Percentiles rank a stretch among this genome's conserved stretches.
phyloP scores from a whole-genome alignment of 1,139 yeast species.

The Kodamaea alishanica region DNA sequence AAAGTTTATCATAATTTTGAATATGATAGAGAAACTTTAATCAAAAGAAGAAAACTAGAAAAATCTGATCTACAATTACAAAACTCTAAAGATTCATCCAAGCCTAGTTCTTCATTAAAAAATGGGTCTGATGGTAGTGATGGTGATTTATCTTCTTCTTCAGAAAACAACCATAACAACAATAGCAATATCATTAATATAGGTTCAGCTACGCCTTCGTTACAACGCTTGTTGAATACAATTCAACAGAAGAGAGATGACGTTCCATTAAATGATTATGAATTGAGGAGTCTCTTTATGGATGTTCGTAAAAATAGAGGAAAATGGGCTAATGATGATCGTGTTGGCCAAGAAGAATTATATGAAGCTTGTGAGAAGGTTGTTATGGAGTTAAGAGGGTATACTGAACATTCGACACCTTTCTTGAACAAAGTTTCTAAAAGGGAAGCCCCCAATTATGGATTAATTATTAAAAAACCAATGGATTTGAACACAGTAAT shows the following conservation, averaged over 20 bases:
- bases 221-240: constrained; percentile 73
- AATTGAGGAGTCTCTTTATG: constrained; percentile 76
- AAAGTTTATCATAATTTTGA: constrained; percentile 83
- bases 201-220: constrained; percentile 70
- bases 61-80: constrained; percentile 75
- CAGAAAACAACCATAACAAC: constrained; percentile 7
- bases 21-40: constrained; percentile 71
- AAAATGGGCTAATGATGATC: constrained; percentile 94
- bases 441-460: constrained; percentile 96
- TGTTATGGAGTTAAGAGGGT: constrained; percentile 81
- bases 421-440: constrained; percentile 91
- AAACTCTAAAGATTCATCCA: constrained; percentile 15
- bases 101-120: constrained; percentile 5
- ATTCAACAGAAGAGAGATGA: constrained; percentile 78
- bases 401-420: constrained; percentile 95
- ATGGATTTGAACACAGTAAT: constrained; percentile 96
- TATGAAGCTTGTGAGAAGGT: constrained; percentile 98
- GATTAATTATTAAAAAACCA: constrained; percentile 82
- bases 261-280: constrained; percentile 75
- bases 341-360: constrained; percentile 94
- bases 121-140: constrained; percentile 2
- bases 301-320: constrained; percentile 94
- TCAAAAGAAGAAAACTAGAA: constrained; percentile 74
- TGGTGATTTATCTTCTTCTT: constrained; percentile 1
- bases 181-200: constrained; percentile 37